Percentiles rank a stretch among this genome's conserved stretches.
Conservation (phyloP, 495 filamentous ascomycete genomes). For the Copromyces sp. region DNA sequence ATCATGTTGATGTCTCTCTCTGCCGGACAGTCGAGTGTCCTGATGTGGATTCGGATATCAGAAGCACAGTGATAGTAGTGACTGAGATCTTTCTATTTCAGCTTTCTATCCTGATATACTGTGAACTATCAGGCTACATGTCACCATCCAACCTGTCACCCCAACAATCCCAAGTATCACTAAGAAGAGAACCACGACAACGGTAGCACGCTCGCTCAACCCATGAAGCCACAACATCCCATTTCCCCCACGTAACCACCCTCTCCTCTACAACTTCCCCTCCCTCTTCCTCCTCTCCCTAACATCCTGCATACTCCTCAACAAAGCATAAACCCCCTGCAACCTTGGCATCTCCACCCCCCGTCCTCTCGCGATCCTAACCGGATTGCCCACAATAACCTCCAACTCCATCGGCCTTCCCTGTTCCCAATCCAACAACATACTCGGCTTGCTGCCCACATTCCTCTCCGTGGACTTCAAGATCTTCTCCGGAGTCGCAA, state of each 20-base stretch:
- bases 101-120: not conserved
- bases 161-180: not conserved
- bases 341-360: constrained; percentile 44
- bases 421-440: constrained; percentile 49
- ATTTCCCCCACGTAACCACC: not conserved
- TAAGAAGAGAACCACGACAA: not conserved
- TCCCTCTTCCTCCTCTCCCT: constrained; percentile 24
- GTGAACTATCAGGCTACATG: not conserved
- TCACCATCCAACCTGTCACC: not conserved
- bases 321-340: constrained; percentile 42
- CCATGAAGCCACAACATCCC: not conserved
- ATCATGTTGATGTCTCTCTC: too few species aligned
- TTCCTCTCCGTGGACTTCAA: constrained; percentile 45
- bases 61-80: not conserved
- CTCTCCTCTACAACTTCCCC: constrained; percentile 22
- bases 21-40: too few species aligned
- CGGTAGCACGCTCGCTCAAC: not conserved
- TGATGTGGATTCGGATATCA: not conserved
- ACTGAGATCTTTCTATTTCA: not conserved
- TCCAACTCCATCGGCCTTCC: constrained; percentile 48
- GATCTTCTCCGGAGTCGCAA: constrained; percentile 44
- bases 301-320: constrained; percentile 36
- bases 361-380: constrained; percentile 38
- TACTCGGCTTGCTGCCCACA: constrained; percentile 47
- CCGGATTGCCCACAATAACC: constrained; percentile 51